Evolutionary conservation across 306 rosid species (phyloP), one percentile per base, ranked within the genome.

Genomic region (Begonia fuchsioides): DNA sequence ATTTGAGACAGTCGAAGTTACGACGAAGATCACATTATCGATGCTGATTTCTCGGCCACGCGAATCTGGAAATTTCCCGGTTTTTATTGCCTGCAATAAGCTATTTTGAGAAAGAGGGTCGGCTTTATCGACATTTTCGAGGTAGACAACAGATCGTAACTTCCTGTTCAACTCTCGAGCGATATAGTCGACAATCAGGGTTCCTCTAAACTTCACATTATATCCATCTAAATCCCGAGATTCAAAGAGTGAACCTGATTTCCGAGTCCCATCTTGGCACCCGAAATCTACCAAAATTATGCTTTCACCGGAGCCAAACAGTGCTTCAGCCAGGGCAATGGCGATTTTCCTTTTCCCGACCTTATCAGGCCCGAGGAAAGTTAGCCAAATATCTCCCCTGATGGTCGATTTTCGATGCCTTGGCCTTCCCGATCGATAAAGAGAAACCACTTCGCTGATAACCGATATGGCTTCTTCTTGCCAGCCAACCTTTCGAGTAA

Each of bases 351-450:
- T 76, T 71, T 92, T 85, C 35, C 96, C 98, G 32, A 85, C 48
- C 59, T 59, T 75, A 67, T 92, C 98, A 3, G 81, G 94, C 48
- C 98, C 98, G 45, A 72, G 66, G 41, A 92, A 77, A 15, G 81
- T 68, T 66, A 92, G 70, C 98, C 98, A 92, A 51, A 64, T 68
- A 60, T 79, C 93, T 57, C 78, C 77, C 70, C 87, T 72, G 51
- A 43, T 56, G 51, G 39, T 71, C 3, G 81, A 73, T 64, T 67
- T 51, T 6, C 43, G 18, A 8, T 53, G 67, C 70, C 66, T 76
- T 62, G 77, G 72, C 17, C 53, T 52, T 51, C 82, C 75, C 15
- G 76, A 73, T 67, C 66, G 66, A 58, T 75, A 61, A 39, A 35
- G 50, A 14, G 78, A 62, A 56, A 92, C 18, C 17, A 78, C 64